These are phyloP conservation scores for Colletotrichum sp. DNA, from an alignment of 2,329 filamentous ascomycete species.

Conservation along the genomic window DNA sequence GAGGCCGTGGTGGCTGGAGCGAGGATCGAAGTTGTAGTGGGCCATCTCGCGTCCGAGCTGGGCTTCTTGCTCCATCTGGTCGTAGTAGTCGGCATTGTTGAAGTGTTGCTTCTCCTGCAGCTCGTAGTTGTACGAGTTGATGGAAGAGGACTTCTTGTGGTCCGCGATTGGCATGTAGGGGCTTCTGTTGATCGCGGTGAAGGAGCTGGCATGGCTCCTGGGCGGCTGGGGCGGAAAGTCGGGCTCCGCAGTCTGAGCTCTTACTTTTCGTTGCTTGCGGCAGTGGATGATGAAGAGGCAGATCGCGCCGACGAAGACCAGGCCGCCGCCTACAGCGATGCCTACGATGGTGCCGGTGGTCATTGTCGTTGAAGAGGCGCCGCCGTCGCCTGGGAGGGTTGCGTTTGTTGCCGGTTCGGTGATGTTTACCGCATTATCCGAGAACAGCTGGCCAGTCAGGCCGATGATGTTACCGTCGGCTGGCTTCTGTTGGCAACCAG, in stretches of 20 bases:
- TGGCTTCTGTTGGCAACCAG: constrained; percentile 52
- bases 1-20: constrained; percentile 23
- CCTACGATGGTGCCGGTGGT: constrained; percentile 57
- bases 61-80: constrained; percentile 42
- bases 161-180: constrained; percentile 24
- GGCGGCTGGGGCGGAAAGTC: no score
- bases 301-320: constrained; percentile 45
- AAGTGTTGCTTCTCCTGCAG: constrained; percentile 26
- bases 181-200: no score
- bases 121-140: constrained; percentile 25
- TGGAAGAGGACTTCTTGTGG: constrained; percentile 30
- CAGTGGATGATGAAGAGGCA: constrained; percentile 55
- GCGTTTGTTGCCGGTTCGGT: constrained; percentile 31
- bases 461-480: constrained; percentile 39
- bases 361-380: constrained; percentile 36
- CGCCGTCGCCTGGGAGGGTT: constrained; percentile 27
- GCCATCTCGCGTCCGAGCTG: no score
- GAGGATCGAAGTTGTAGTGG: constrained; percentile 33
- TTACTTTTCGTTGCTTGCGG: constrained; percentile 46
- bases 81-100: constrained; percentile 45
- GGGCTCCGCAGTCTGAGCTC: no score
- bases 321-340: constrained; percentile 52
- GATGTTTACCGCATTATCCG: constrained; percentile 40
- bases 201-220: no score
- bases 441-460: constrained; percentile 50